Percentiles rank a stretch among this genome's conserved stretches.
Evolutionary conservation across 1,284 basidiomycete genomes (phyloP).

Genomic region (Moniliophthora roreri): DNA sequence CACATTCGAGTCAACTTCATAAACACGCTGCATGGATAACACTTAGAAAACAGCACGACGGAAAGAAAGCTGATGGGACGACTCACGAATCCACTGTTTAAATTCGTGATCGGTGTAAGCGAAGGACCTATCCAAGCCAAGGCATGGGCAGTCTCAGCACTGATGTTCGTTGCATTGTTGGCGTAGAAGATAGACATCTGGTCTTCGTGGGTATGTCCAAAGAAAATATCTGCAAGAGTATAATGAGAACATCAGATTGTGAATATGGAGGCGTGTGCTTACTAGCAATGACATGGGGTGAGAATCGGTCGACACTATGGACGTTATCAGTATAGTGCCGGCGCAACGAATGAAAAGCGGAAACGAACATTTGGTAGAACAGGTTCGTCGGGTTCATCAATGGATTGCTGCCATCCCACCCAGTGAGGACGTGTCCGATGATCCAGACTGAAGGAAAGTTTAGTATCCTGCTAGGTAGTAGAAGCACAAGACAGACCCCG

Average conservation of each 20-base stretch:
- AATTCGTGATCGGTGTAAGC: constrained; percentile 69
- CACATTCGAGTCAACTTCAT: constrained; percentile 75
- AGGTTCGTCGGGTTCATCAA: constrained; percentile 62
- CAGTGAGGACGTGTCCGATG: constrained; percentile 74
- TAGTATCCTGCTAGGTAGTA: not conserved
- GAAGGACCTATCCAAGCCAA: constrained; percentile 72
- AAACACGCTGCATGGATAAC: constrained; percentile 47
- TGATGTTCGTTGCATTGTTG: constrained; percentile 68
- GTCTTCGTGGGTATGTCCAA: constrained; percentile 83
- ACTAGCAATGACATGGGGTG: constrained; percentile 79
- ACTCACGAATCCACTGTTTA: constrained; percentile 69
- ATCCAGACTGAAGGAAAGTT: constrained; percentile 61
- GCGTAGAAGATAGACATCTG: constrained; percentile 77
- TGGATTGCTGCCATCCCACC: constrained; percentile 74
- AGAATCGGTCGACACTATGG: constrained; percentile 74
- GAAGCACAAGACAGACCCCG: constrained; percentile 41
- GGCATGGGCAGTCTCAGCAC: constrained; percentile 54
- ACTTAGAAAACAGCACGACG: not conserved
- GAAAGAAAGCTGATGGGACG: not conserved
- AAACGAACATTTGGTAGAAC: constrained; percentile 67
- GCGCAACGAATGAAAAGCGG: not conserved
- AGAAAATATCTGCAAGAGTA: constrained; percentile 61
- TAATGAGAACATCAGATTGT: constrained; percentile 5
- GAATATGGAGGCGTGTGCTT: constrained; percentile 23
- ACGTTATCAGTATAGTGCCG: constrained; percentile 11